Evolutionary conservation across 2,329 filamentous ascomycete species (phyloP).

Genomic region (Aspergillus calidoustus): DNA sequence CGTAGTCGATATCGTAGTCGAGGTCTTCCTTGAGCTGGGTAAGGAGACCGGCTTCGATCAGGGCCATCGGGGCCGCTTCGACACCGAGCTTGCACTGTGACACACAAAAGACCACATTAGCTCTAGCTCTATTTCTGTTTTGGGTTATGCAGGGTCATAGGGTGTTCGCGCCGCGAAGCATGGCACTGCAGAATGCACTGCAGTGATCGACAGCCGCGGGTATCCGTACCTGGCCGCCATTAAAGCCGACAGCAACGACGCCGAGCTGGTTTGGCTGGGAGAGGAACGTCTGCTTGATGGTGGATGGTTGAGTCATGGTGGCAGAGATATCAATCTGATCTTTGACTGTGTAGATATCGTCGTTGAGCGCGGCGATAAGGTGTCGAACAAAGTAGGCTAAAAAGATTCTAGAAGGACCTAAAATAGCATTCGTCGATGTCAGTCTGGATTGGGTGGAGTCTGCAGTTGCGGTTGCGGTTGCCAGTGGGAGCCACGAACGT

Average conservation of each 20-base stretch:
- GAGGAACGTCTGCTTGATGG: slow-evolving; percentile 75
- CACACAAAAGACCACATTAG: neutral
- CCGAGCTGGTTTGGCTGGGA: slow-evolving; percentile 78
- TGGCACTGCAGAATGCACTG: neutral
- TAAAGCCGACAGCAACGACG: slow-evolving; percentile 93
- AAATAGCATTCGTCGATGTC: slow-evolving; percentile 10
- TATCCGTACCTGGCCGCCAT: slow-evolving; percentile 81
- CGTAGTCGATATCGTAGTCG: slow-evolving; percentile 84
- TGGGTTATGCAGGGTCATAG: neutral
- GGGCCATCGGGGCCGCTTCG: slow-evolving; percentile 84
- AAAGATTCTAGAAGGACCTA: slow-evolving; percentile 28
- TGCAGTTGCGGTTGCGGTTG: neutral
- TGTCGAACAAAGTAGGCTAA: slow-evolving; percentile 17
- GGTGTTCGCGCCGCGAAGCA: neutral
- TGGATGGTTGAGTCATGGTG: slow-evolving; percentile 60
- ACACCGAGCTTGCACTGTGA: slow-evolving; percentile 84
- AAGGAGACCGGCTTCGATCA: slow-evolving; percentile 87
- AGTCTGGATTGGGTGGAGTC: slow-evolving; percentile 15
- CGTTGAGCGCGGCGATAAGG: slow-evolving; percentile 12
- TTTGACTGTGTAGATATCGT: neutral
- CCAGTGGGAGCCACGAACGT: neutral
- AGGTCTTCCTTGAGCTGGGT: slow-evolving; percentile 82
- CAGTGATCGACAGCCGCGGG: slow-evolving; percentile 21
- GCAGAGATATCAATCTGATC: neutral
- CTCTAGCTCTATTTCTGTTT: slow-evolving; percentile 1